Evolutionary conservation across 768 basidiomycete species (phyloP).

Genomic region (Cubamyces lactineus): DNA sequence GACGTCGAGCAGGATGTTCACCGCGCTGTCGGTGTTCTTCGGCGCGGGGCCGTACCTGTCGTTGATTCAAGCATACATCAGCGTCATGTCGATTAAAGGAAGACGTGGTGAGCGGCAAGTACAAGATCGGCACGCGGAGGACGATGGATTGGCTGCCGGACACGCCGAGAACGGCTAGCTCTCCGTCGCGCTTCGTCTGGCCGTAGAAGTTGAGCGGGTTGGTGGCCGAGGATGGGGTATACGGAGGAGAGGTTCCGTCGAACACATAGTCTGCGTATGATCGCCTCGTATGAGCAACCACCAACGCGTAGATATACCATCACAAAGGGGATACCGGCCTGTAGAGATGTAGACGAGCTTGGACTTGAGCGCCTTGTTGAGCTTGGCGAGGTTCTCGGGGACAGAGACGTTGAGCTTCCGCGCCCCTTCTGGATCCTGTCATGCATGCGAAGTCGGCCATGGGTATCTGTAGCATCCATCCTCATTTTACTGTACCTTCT

Average conservation of each 20-base stretch:
- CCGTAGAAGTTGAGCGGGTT: slow-evolving; percentile 93
- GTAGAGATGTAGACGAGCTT: slow-evolving; percentile 92
- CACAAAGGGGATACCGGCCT: slow-evolving; percentile 42
- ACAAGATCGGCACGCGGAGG: slow-evolving; percentile 92
- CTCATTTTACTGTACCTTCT: slow-evolving; percentile 56
- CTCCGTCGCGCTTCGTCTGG: slow-evolving; percentile 83
- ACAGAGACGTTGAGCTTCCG: slow-evolving; percentile 82
- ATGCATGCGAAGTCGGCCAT: background rate
- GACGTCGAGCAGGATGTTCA: slow-evolving; percentile 87
- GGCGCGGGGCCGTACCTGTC: slow-evolving; percentile 84
- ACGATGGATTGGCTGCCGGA: slow-evolving; percentile 62
- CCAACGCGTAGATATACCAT: no score
- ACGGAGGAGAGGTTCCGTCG: slow-evolving; percentile 91
- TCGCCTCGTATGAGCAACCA: no score
- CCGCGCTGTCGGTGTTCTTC: slow-evolving; percentile 84
- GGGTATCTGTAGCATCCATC: no score
- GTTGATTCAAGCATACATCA: background rate
- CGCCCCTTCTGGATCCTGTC: slow-evolving; percentile 71
- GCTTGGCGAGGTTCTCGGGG: slow-evolving; percentile 68
- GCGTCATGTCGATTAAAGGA: background rate
- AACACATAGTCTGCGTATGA: slow-evolving; percentile 83
- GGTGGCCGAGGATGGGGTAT: slow-evolving; percentile 68
- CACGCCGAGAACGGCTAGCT: slow-evolving; percentile 70
- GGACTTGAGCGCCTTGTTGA: slow-evolving; percentile 64
- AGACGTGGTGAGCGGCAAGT: slow-evolving; percentile 31